phyloP scores from a whole-genome alignment of 2,329 filamentous ascomycete genomes.

The Trichoderma koningiopsis region DNA sequence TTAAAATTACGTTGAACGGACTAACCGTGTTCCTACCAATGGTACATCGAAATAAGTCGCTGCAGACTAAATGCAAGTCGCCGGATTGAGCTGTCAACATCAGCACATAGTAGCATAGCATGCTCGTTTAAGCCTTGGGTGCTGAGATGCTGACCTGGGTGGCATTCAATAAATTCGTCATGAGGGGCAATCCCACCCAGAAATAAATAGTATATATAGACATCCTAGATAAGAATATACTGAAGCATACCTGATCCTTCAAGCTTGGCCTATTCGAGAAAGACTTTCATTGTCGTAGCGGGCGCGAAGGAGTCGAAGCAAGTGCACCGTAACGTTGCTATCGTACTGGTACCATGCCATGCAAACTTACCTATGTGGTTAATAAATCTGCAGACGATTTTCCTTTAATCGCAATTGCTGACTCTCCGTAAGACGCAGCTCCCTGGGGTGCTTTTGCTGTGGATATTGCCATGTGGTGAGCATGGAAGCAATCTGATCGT shows the following conservation, averaged over 20 bases:
- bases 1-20: neutral
- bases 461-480: neutral
- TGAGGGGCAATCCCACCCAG: too few relatives aligned
- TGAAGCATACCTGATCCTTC: neutral
- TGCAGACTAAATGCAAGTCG: neutral
- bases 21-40: neutral
- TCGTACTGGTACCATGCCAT: neutral
- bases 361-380: neutral
- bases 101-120: neutral
- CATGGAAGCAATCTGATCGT: neutral
- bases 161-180: neutral
- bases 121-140: neutral
- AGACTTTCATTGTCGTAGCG: neutral
- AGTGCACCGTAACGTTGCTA: neutral
- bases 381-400: neutral
- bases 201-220: neutral
- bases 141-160: neutral
- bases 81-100: neutral
- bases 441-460: neutral
- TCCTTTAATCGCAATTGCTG: neutral
- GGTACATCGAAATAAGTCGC: neutral
- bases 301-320: neutral
- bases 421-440: neutral
- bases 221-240: neutral
- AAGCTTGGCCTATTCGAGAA: neutral